A percentile compares a stretch with the other conserved stretches of the same genome.
Conservation (phyloP, 495 filamentous ascomycete species). For the Hapsidospora chrysogenum region DNA sequence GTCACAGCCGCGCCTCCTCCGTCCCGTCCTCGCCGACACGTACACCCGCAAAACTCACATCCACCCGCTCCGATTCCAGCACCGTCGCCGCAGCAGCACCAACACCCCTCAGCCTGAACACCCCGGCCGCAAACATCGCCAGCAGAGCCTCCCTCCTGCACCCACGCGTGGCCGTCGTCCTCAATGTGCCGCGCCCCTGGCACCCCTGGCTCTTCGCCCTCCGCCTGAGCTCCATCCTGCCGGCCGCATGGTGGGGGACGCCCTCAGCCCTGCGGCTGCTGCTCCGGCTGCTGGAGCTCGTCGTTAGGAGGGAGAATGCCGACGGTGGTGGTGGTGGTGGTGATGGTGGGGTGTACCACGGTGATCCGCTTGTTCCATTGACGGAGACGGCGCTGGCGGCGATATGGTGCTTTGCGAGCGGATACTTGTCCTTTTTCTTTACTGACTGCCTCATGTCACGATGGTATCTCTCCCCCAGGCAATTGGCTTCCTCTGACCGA, state of each 20-base stretch:
- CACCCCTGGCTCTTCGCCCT: slow-evolving; percentile 26
- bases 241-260: slow-evolving; percentile 25
- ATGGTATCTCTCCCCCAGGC: slow-evolving; percentile 32
- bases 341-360: slow-evolving; percentile 6
- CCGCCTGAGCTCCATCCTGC: slow-evolving; percentile 24
- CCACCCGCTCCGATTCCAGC: neutral
- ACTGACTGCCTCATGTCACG: slow-evolving; percentile 86
- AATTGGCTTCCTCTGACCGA: neutral
- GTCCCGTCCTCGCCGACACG: neutral
- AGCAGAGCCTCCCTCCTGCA: slow-evolving; percentile 58
- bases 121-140: too few relatives aligned
- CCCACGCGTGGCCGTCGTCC: slow-evolving; percentile 30
- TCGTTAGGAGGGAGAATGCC: neutral
- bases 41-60: neutral
- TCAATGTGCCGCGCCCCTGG: slow-evolving; percentile 29
- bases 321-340: neutral
- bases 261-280: slow-evolving; percentile 28
- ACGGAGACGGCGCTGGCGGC: slow-evolving; percentile 68
- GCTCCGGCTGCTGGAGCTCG: slow-evolving; percentile 13
- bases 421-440: slow-evolving; percentile 78
- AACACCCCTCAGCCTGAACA: too few relatives aligned
- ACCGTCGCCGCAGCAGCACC: neutral
- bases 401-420: slow-evolving; percentile 73
- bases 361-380: slow-evolving; percentile 27
- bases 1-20: neutral